Evolutionary conservation across 2,329 filamentous ascomycete species (phyloP).

Genomic region (Neonectria faginata): DNA sequence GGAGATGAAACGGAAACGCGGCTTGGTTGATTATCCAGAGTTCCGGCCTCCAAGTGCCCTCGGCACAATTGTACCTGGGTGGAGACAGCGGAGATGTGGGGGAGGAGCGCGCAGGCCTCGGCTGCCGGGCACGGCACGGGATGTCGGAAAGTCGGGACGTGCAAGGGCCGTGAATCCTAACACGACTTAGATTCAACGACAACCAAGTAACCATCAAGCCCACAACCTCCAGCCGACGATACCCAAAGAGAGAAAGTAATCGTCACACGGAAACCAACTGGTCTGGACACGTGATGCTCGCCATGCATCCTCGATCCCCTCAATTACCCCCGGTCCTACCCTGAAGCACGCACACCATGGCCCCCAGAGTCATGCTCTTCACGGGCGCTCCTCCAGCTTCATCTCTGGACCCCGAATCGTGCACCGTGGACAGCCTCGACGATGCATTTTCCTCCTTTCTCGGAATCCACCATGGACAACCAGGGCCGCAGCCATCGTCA

Average conservation of each 20-base stretch:
- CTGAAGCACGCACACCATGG: conserved; percentile 34
- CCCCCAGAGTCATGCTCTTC: conserved; percentile 53
- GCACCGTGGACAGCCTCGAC: conserved; percentile 47
- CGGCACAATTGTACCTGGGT: neutral
- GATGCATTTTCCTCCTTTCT: conserved; percentile 45
- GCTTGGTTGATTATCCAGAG: neutral
- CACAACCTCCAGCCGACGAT: neutral
- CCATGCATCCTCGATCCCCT: neutral
- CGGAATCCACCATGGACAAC: conserved; percentile 14
- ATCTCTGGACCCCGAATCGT: conserved; percentile 45
- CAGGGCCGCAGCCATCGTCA: conserved; percentile 46
- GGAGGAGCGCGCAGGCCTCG: conserved; percentile 4
- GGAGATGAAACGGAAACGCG: neutral
- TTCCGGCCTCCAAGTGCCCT: neutral
- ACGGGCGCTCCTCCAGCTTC: conserved; percentile 51
- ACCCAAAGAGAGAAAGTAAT: neutral
- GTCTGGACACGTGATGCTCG: neutral
- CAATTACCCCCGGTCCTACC: neutral
- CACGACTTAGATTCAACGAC: neutral
- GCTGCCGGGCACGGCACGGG: neutral
- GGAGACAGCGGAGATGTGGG: conserved; percentile 6
- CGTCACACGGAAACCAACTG: neutral
- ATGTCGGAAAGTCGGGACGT: conserved; percentile 2
- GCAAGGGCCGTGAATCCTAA: neutral
- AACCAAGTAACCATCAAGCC: neutral